Conservation (phyloP, 2,329 filamentous ascomycete genomes). For the Orbilia brochopaga region DNA sequence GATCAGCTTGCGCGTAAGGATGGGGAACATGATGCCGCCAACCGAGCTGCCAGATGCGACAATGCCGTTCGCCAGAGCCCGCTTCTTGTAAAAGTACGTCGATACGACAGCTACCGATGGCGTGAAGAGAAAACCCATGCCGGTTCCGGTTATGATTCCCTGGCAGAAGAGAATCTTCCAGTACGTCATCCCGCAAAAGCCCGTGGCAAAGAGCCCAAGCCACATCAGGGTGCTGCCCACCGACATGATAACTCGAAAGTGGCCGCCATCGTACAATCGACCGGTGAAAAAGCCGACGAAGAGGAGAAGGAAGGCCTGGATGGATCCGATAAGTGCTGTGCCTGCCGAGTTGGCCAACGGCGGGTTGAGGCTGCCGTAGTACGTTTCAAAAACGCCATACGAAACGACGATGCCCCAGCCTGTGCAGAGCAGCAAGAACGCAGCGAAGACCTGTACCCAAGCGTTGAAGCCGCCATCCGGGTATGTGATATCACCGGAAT, state of each 20-base stretch:
- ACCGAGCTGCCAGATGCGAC: constrained; percentile 67
- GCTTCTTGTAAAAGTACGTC: constrained; percentile 68
- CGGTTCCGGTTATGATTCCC: constrained; percentile 66
- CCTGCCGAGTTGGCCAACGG: constrained; percentile 59
- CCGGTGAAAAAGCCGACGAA: constrained; percentile 62
- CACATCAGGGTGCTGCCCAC: constrained; percentile 60
- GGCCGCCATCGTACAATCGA: constrained; percentile 63
- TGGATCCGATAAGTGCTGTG: constrained; percentile 64
- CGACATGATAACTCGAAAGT: constrained; percentile 59
- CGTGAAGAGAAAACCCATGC: constrained; percentile 64
- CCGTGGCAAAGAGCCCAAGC: constrained; percentile 62
- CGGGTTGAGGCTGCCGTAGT: constrained; percentile 59
- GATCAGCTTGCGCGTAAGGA: constrained; percentile 65
- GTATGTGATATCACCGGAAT: constrained; percentile 29
- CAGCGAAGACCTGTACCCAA: constrained; percentile 60
- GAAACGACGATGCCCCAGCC: constrained; percentile 64
- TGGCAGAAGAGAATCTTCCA: constrained; percentile 59
- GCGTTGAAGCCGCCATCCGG: constrained; percentile 58
- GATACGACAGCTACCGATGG: constrained; percentile 65
- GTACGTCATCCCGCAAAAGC: constrained; percentile 61
- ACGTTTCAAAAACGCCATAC: constrained; percentile 66
- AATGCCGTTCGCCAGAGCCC: constrained; percentile 67
- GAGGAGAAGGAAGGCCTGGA: constrained; percentile 64
- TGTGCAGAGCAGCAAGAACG: constrained; percentile 57
- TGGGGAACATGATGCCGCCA: constrained; percentile 70